phyloP scores from a whole-genome alignment of 2,329 filamentous ascomycete species.

The Calonectria pseudoturangicola region DNA sequence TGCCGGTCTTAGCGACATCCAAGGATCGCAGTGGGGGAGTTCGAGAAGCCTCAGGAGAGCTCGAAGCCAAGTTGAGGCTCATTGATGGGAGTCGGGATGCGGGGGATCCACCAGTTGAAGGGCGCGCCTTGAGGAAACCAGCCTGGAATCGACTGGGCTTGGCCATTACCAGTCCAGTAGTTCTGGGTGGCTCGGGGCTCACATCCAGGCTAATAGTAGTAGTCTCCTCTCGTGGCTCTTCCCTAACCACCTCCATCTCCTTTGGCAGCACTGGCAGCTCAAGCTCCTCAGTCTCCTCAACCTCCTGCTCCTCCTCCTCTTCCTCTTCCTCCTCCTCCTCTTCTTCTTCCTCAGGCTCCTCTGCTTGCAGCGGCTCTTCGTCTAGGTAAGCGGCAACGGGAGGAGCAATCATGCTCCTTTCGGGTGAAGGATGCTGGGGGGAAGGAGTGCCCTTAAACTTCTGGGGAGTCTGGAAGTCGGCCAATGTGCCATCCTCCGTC shows the following conservation, averaged over 20 bases:
- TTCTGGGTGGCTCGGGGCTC: slow-evolving; percentile 71
- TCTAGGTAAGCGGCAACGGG: slow-evolving; percentile 48
- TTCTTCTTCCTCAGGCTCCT: slow-evolving; percentile 11
- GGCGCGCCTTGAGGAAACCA: slow-evolving; percentile 81
- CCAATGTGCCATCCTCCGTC: slow-evolving; percentile 86
- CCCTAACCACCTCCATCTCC: slow-evolving; percentile 21
- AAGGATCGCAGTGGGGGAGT: slow-evolving; percentile 70
- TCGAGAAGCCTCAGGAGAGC: slow-evolving; percentile 55
- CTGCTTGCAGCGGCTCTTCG: slow-evolving; percentile 32
- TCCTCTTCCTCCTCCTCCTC: background rate
- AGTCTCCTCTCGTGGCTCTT: slow-evolving; percentile 22
- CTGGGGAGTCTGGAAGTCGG: slow-evolving; percentile 93
- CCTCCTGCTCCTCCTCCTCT: background rate
- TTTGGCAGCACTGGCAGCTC: slow-evolving; percentile 10
- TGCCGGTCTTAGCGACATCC: slow-evolving; percentile 70
- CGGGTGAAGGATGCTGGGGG: slow-evolving; percentile 64
- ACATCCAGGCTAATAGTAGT: slow-evolving; percentile 72
- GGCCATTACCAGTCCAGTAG: slow-evolving; percentile 47
- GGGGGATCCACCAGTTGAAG: slow-evolving; percentile 75
- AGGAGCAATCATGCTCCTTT: slow-evolving; percentile 60
- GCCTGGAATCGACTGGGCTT: slow-evolving; percentile 89
- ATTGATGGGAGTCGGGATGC: slow-evolving; percentile 73
- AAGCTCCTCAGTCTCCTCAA: slow-evolving; percentile 18
- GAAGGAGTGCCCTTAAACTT: slow-evolving; percentile 67
- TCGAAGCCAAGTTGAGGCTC: slow-evolving; percentile 74